Conservation (phyloP, 805 yeast species). For the Yarrowia porcina region DNA sequence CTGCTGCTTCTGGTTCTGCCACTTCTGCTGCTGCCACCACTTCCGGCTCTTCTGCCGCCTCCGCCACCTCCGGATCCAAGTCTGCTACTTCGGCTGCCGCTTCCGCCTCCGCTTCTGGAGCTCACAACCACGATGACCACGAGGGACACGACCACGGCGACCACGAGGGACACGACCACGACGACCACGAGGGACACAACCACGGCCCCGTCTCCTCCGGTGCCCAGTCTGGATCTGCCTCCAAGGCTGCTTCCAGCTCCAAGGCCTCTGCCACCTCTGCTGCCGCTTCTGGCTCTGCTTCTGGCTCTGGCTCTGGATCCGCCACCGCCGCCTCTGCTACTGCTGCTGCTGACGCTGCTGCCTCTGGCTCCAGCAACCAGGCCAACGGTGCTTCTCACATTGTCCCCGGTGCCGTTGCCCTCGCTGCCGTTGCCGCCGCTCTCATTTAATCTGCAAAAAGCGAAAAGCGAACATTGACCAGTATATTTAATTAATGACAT, state of each 20-base stretch:
- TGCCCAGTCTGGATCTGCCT: not conserved
- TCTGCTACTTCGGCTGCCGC: slow-evolving; percentile 5
- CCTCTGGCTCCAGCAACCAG: slow-evolving; percentile 1
- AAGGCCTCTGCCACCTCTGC: not conserved
- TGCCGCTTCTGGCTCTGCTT: not conserved
- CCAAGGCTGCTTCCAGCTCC: slow-evolving; percentile 9
- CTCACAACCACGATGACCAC: not conserved
- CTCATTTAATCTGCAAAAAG: slow-evolving; percentile 12
- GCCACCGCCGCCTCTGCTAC: not conserved
- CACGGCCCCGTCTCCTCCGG: slow-evolving; percentile 1
- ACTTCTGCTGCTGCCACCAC: slow-evolving; percentile 11
- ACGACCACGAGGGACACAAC: not conserved
- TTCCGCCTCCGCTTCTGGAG: not conserved
- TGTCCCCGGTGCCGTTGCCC: slow-evolving; percentile 8
- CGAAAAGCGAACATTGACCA: no score
- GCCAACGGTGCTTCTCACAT: slow-evolving; percentile 21
- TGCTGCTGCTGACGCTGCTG: not conserved
- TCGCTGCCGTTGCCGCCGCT: slow-evolving; percentile 20
- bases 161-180: not conserved
- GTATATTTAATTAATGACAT: not conserved
- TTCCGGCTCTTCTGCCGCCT: not conserved
- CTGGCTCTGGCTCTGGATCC: not conserved
- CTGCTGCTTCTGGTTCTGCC: slow-evolving; percentile 12
- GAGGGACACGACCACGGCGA: not conserved
- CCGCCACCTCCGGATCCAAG: not conserved